These are phyloP conservation scores for Laguncularia racemosa DNA, from an alignment of 345 rosid genomes.

Conservation along the genomic window DNA sequence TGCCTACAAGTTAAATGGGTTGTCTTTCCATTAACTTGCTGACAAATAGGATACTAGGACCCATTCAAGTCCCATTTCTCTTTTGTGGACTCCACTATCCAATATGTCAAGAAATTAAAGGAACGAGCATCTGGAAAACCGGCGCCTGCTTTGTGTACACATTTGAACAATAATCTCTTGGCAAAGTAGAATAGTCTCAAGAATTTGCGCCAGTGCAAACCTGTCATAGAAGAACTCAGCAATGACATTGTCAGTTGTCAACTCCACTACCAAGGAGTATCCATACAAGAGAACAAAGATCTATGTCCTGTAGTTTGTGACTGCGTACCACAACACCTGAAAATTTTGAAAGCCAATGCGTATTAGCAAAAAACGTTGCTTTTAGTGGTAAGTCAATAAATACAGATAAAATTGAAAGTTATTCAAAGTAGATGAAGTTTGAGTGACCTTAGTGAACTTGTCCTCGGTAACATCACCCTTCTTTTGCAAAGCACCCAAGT, in stretches of 20 bases:
- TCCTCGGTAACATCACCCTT: slow-evolving; percentile 68
- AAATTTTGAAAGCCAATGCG: not conserved
- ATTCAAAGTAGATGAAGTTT: not conserved
- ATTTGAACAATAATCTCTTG: not conserved
- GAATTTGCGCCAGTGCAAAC: slow-evolving; percentile 5
- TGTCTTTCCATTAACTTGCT: too few relatives aligned
- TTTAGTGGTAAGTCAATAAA: too few relatives aligned
- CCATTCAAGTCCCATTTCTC: too few relatives aligned
- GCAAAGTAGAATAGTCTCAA: too few relatives aligned
- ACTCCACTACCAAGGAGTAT: slow-evolving; percentile 83
- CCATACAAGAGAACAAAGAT: slow-evolving; percentile 81
- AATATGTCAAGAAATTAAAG: too few relatives aligned
- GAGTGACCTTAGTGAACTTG: slow-evolving; percentile 61
- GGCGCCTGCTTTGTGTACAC: too few relatives aligned
- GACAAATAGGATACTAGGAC: too few relatives aligned
- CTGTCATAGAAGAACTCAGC: slow-evolving; percentile 83
- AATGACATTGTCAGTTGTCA: slow-evolving; percentile 70
- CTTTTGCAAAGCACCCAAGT: slow-evolving; percentile 59
- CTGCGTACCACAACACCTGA: slow-evolving; percentile 79
- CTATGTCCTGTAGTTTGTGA: slow-evolving; percentile 88
- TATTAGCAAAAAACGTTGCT: not conserved
- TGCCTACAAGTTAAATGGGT: too few relatives aligned
- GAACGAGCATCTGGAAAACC: too few relatives aligned
- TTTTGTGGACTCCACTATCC: too few relatives aligned
- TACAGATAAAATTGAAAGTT: too few relatives aligned